Evolutionary conservation across 495 filamentous ascomycete species (phyloP), one percentile per base, ranked within the genome.

Genomic region (Evernia prunastri): DNA sequence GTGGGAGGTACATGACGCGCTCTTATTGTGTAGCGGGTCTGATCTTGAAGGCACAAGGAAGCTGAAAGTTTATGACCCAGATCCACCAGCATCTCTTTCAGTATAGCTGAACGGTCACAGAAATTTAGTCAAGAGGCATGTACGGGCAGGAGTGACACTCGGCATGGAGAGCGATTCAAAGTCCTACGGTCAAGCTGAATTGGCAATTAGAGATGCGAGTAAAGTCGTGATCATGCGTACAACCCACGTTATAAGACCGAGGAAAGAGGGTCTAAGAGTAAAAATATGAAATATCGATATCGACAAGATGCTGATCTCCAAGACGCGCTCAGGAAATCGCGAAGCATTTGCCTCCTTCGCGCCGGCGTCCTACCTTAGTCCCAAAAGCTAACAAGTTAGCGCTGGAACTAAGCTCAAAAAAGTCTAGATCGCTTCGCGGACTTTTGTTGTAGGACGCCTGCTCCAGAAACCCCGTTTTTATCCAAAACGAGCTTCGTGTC

Each of bases 1-100:
- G 90, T 67, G 94, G 94, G 60, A 98, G 89, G 86, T 96, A 96
- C 94, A 98, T 98, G 51, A 42, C 49, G 60, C 49, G 29, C 29
- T 54, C 36, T n/a, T 23, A 25, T 27, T 54, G 10, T 23, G 15
- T 37, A 43, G 17, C 23, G n/a, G 25, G 27, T n/a, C 37, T 11
- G 49, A 25, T 33, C 15, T 11, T 31, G 18, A 31, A 31, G 18
- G 42, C 37, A 27, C 23, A 56, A 29, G 29, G 51, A n/a, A 40
- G 23, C n/a, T n/a, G 51, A 23, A 17, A 1, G 18, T 29, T 4
- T 51, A 17, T 6, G 27, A 29, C 15, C 1, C 4, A 53, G 25
- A 8, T 7, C 49, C 12, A 31, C 11, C 25, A 31, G 49, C 49
- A 53, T 53, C 15, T 31, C 49, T 53, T 53, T 53, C 49, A 53